These are phyloP conservation scores for Thyridium curvatum DNA, from an alignment of 2,329 filamentous ascomycete species.

Conservation along the genomic window DNA sequence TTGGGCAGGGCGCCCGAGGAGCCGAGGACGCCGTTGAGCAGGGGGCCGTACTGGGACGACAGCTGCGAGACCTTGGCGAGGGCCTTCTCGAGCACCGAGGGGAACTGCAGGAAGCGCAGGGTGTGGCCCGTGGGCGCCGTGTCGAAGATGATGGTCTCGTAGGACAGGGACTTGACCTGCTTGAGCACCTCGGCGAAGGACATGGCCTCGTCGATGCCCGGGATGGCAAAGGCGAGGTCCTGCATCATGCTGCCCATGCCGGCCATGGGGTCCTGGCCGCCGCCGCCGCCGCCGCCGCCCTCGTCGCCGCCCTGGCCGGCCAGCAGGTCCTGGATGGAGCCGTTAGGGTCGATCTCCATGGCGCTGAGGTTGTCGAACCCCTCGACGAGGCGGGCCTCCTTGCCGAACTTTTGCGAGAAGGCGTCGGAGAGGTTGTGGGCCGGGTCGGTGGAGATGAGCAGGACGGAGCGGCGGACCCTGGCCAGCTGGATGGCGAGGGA, in stretches of 20 bases:
- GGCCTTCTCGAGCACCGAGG: conserved; percentile 94
- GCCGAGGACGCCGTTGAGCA: conserved; percentile 90
- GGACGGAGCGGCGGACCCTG: conserved; percentile 86
- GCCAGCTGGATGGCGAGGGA: conserved; percentile 97
- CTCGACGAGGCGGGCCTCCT: conserved; percentile 88
- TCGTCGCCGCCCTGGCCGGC: conserved; percentile 69
- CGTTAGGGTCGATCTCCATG: conserved; percentile 99
- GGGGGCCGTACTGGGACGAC: conserved; percentile 88
- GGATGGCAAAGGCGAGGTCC: conserved; percentile 94
- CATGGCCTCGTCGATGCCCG: conserved; percentile 98
- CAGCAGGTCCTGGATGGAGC: conserved; percentile 91
- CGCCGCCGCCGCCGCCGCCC: conserved; percentile 45
- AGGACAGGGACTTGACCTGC: conserved; percentile 97
- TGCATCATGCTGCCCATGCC: conserved; percentile 95
- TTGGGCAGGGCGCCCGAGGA: conserved; percentile 70
- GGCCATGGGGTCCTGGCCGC: conserved; percentile 54
- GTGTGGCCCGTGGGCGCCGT: conserved; percentile 97
- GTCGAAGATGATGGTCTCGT: conserved; percentile 99
- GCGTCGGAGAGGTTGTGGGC: conserved; percentile 97
- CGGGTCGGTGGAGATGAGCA: conserved; percentile 96
- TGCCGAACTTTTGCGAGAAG: conserved; percentile 98
- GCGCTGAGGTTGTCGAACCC: conserved; percentile 92
- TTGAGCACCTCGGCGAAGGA: conserved; percentile 98
- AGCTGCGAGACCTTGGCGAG: conserved; percentile 95
- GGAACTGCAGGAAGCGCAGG: conserved; percentile 96